These are phyloP conservation scores for Exophiala phaeomuriformis DNA, from an alignment of 2,329 filamentous ascomycete species.

Conservation along the genomic window DNA sequence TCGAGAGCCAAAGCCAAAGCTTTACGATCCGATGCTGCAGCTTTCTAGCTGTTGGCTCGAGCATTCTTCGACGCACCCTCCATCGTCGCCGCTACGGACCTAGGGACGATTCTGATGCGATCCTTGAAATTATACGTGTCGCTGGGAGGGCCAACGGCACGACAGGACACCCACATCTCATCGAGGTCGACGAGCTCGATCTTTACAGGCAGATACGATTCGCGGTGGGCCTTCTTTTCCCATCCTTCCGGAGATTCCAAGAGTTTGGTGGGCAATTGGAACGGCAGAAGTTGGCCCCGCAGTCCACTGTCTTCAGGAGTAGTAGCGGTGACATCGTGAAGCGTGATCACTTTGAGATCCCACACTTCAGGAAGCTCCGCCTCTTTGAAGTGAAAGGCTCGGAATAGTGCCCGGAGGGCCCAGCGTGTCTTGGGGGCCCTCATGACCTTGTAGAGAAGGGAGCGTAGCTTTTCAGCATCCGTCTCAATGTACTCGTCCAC, in stretches of 20 bases:
- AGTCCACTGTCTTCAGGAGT: constrained; percentile 12
- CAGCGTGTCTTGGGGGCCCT: constrained; percentile 37
- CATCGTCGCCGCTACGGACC: not conserved
- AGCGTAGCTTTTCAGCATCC: constrained; percentile 34
- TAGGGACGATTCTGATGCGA: constrained; percentile 7
- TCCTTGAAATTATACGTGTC: constrained; percentile 6
- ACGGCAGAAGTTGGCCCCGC: constrained; percentile 17
- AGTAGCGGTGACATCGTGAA: not conserved
- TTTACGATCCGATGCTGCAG: too few species aligned
- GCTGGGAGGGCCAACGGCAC: constrained; percentile 10
- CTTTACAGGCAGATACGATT: constrained; percentile 21
- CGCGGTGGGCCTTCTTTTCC: constrained; percentile 11
- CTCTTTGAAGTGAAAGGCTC: constrained; percentile 51
- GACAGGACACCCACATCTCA: constrained; percentile 1
- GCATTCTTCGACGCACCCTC: not conserved
- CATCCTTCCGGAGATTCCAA: constrained; percentile 12
- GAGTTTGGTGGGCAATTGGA: constrained; percentile 5
- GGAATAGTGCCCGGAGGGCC: constrained; percentile 49
- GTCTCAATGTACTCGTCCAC: constrained; percentile 45
- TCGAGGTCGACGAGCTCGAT: constrained; percentile 17
- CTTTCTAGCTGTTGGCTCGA: not conserved
- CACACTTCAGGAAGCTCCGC: constrained; percentile 42
- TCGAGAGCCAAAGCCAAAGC: too few species aligned
- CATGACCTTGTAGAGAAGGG: not conserved
- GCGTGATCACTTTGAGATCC: constrained; percentile 17